Base-by-base conservation (phyloP, 2,329 filamentous ascomycete genomes). In the Colletotrichum sidae region DNA sequence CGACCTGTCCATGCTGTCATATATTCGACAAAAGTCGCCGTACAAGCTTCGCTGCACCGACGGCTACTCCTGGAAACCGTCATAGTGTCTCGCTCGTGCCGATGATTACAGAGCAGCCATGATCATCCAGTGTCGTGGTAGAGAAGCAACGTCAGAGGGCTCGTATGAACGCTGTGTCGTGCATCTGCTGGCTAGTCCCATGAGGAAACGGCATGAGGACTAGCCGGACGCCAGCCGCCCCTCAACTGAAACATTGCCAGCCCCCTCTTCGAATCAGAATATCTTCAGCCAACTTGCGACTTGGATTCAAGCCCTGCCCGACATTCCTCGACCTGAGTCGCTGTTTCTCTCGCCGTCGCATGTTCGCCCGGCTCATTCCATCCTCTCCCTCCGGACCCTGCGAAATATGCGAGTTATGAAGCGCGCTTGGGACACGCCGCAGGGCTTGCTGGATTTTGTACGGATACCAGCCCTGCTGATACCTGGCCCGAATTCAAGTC, bases 331-430 rank as follows among this genome's bases (percentile, higher is more conserved):
- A 44, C 10, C 51, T 62, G 57, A 65, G 52, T 62, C 52, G 51
- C 62, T 62, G 62, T 52, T 61, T 65, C 58, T 65, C 41, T 39
- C 41, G 12, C 52, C 41, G 52, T 53, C 53, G 15, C 62, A 62
- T 41, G 52, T 56, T 37, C 45, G 7, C 33, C 25, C 25, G 13
- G n/a, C 15, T 46, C 42, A 47, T 12, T 35, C 35, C n/a, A 25
- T 11, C 17, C 35, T 37, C 44, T n/a, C 37, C 25, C 38, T 41
- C 25, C n/a, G n/a, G 46, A 49, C 34, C 55, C 17, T 57, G 25
- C 25, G 25, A 25, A 5, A 25, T 25, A 25, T 25, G 25, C 25
- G 25, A 25, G 25, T 25, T 25, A 25, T 25, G 25, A 25, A 25
- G 25, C 25, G 25, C 25, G 25, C 25, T 25, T 25, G 25, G 25